A percentile compares a stretch with the other conserved stretches of the same genome.
Conservation (phyloP, 192 early-diverging fungal genomes). For the Lobosporangium transversale region DNA sequence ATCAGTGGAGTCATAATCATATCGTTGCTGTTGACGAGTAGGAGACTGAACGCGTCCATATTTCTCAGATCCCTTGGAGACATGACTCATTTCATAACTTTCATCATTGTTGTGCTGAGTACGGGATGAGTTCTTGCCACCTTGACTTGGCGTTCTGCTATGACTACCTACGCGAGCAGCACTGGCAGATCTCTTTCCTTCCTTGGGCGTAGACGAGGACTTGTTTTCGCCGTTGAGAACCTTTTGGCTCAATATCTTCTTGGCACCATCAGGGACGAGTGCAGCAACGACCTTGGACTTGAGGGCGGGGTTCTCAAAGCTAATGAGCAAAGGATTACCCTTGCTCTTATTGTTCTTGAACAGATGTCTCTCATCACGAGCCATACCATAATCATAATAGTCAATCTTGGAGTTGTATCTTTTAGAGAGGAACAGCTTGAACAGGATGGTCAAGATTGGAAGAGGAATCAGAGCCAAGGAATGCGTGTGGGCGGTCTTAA, state of each 20-base stretch:
- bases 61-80: constrained; percentile 1
- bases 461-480: constrained; percentile 65
- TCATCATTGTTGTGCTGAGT: constrained; percentile 4
- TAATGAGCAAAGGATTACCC: constrained; percentile 54
- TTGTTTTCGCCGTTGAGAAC: constrained; percentile 66
- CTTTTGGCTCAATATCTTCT: constrained; percentile 67
- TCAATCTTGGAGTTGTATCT: constrained; percentile 63
- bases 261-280: constrained; percentile 72
- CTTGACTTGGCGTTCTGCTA: not conserved
- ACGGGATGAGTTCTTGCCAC: not conserved
- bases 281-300: constrained; percentile 69
- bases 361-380: constrained; percentile 49
- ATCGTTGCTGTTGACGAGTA: not conserved
- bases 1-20: constrained; percentile 16
- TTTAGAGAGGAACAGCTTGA: constrained; percentile 61
- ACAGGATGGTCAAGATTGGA: constrained; percentile 64
- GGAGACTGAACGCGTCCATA: constrained; percentile 7
- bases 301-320: constrained; percentile 76
- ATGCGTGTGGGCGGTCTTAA: constrained; percentile 52
- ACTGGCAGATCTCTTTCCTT: constrained; percentile 7
- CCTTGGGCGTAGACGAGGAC: not conserved
- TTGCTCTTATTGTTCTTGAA: constrained; percentile 32
- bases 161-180: not conserved
- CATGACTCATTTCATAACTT: constrained; percentile 29
- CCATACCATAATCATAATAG: constrained; percentile 59